A percentile compares a stretch with the other conserved stretches of the same genome.
These are phyloP conservation scores for Colletotrichum abscissum DNA, from an alignment of 2,329 filamentous ascomycete species.

Conservation along the genomic window DNA sequence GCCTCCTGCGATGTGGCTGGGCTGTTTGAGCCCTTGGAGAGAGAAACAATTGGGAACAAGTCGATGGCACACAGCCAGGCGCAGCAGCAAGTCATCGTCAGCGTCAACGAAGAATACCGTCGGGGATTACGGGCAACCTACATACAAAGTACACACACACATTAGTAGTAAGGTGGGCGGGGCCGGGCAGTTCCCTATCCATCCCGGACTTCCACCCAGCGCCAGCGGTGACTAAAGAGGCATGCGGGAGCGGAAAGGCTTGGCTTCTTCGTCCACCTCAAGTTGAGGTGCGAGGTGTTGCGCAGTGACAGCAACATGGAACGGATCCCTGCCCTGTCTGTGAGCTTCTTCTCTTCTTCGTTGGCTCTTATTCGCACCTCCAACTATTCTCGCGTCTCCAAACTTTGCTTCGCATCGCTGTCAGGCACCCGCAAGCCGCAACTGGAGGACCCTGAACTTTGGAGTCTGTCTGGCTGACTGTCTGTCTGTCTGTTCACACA, in stretches of 20 bases:
- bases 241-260: constrained; percentile 14
- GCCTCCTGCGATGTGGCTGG: constrained; percentile 6
- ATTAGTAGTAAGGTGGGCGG: neutral
- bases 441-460: constrained; percentile 21
- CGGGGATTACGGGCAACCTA: no score
- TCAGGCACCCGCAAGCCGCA: constrained; percentile 1
- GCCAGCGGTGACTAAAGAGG: neutral
- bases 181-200: neutral
- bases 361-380: constrained; percentile 9
- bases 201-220: neutral
- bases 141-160: no score
- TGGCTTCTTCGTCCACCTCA: constrained; percentile 5
- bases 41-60: neutral
- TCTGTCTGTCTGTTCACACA: neutral
- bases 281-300: neutral
- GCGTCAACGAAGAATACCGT: neutral
- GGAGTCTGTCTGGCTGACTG: neutral
- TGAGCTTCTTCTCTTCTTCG: neutral
- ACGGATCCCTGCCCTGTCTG: neutral
- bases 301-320: constrained; percentile 14
- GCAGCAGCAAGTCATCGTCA: neutral
- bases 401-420: constrained; percentile 2
- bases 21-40: neutral
- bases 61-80: neutral
- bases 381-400: constrained; percentile 2